Conservation (phyloP, 2,329 filamentous ascomycete genomes). For the Trichoderma lentiforme region DNA sequence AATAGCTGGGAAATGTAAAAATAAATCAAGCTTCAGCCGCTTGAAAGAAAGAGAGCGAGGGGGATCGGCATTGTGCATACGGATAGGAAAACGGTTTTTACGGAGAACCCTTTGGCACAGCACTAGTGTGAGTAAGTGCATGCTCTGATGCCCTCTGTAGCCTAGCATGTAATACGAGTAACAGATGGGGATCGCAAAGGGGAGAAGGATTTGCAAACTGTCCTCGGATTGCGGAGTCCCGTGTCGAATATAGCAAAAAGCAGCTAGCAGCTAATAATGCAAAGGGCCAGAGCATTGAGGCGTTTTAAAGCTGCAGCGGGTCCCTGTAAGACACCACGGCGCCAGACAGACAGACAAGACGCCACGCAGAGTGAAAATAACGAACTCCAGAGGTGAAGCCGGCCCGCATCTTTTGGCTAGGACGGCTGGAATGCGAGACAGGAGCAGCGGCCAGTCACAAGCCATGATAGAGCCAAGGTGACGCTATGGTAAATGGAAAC, state of each 20-base stretch:
- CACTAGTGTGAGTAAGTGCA: neutral
- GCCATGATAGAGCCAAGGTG: neutral
- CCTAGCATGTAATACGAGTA: neutral
- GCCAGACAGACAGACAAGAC: neutral
- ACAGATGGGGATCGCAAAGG: neutral
- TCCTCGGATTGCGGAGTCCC: neutral
- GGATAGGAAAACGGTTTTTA: neutral
- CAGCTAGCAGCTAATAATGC: neutral
- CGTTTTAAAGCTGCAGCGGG: neutral
- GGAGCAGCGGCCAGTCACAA: neutral
- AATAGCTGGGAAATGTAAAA: neutral
- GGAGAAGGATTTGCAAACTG: neutral
- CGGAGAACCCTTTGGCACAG: neutral
- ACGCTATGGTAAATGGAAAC: neutral
- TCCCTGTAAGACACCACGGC: neutral
- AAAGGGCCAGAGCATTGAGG: neutral
- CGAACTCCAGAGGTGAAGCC: neutral
- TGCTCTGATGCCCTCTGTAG: neutral
- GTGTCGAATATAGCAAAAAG: neutral
- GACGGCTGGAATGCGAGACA: neutral
- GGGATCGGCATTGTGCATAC: conserved; percentile 7
- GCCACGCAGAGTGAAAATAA: neutral
- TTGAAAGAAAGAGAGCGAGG: neutral
- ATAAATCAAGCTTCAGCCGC: neutral
- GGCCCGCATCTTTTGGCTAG: neutral